Evolutionary conservation across 306 rosid species (phyloP).

Genomic region (Carpinus fangiana): DNA sequence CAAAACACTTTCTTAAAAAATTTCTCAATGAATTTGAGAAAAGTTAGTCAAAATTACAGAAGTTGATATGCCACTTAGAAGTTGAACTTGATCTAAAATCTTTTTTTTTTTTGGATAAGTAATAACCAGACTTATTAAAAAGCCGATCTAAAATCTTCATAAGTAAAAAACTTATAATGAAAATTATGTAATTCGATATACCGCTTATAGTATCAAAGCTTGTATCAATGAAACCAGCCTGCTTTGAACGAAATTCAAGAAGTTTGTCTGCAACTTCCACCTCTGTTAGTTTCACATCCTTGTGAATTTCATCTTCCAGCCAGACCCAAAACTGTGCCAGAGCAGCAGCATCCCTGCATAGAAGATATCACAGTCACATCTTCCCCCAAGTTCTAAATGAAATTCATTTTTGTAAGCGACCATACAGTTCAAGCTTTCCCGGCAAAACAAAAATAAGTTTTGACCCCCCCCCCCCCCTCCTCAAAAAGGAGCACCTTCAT

Average conservation of each 20-base stretch:
- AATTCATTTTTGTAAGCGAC: slow-evolving; percentile 3
- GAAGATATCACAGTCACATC: slow-evolving; percentile 26
- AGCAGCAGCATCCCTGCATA: slow-evolving; percentile 91
- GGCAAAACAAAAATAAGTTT: background rate
- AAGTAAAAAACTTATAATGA: background rate
- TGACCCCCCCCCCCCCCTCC: no score
- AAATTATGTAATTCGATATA: slow-evolving; percentile 21
- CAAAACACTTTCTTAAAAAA: background rate
- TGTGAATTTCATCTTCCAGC: slow-evolving; percentile 72
- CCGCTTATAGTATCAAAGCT: slow-evolving; percentile 97
- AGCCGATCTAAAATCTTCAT: background rate
- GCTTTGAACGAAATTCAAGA: slow-evolving; percentile 83
- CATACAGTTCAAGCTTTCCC: slow-evolving; percentile 1
- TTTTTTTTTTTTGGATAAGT: no score
- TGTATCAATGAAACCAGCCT: slow-evolving; percentile 86
- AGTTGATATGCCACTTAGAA: background rate
- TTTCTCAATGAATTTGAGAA: background rate
- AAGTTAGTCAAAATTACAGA: background rate
- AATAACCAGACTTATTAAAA: no score
- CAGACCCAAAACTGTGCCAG: slow-evolving; percentile 92
- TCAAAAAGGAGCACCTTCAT: background rate
- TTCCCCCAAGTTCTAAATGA: slow-evolving; percentile 4
- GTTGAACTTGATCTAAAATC: background rate
- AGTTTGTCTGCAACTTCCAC: slow-evolving; percentile 84
- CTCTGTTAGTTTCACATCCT: slow-evolving; percentile 62